Base-by-base conservation (phyloP, 2,329 filamentous ascomycete species). In the Ophiosphaerella herpotricha region DNA sequence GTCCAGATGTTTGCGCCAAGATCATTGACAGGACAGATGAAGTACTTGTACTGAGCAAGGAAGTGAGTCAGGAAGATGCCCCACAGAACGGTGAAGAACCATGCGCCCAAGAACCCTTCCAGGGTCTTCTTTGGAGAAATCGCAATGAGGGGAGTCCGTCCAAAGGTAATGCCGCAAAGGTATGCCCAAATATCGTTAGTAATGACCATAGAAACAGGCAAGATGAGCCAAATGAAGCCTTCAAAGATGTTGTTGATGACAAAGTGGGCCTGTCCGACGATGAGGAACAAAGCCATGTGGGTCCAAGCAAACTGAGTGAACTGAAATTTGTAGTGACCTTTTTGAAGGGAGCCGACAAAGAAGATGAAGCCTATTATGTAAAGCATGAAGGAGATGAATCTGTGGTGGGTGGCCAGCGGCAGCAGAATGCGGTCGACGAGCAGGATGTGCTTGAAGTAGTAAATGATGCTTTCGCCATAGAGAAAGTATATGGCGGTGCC, bases 231-330 rank as follows among this genome's bases (percentile, higher is more conserved):
- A 73, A 99, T 96, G 89, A 99, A 91, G 78, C 94, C 94, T 78
- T 99, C 94, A 65, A 99, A 95, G 60, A 99, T 89, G 76, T 99
- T 99, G 82, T 99, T 99, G 90, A 99, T 97, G 78, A 97, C 91
- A 74, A 99, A 99, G 74, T 99, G 94, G 12, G 94, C 92, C 75
- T 99, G 92, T 5, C 96, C 92, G 34, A 97, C 93, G 66, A 99
- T 97, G 67, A 99, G 82, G 79, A 96, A 97, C 16, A 99, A 84
- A 5, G 95, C 94, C 92, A 99, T 97, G 74, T 99, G 94, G 12
- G 94, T 97, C 94, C 94, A 99, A 46, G 92, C 94, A 68, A 97
- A 99, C 75, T 99, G 94, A 55, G 92, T 96, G 77, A 99, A 99
- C 76, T 99, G 94, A 78, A 99, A 97, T 74, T 88, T 90, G 80